These are phyloP conservation scores for Nakazawaea populi DNA, from an alignment of 805 yeast species.

Conservation along the genomic window DNA sequence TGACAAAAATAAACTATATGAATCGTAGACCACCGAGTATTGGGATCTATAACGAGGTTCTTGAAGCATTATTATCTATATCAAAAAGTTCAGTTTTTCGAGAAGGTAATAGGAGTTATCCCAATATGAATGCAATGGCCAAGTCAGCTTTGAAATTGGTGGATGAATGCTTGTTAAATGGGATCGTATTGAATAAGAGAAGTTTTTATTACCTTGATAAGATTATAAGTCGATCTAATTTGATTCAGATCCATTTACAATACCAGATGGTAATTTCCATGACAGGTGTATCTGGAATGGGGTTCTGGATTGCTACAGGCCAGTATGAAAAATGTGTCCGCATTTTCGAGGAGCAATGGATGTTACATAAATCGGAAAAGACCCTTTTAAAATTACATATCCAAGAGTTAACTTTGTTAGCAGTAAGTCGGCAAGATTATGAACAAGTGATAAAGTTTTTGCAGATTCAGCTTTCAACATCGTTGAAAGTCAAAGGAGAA, in stretches of 20 bases:
- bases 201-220: constrained; percentile 4
- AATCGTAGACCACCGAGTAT: background rate
- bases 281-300: background rate
- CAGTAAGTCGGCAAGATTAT: constrained; percentile 5
- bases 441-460: background rate
- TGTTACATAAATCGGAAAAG: background rate
- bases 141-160: background rate
- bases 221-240: background rate
- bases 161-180: background rate
- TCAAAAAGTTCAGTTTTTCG: background rate
- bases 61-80: background rate
- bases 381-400: background rate
- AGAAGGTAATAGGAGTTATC: background rate
- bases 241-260: constrained; percentile 1
- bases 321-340: constrained; percentile 8
- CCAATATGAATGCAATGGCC: background rate
- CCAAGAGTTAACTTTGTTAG: background rate
- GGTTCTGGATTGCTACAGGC: background rate
- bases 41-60: constrained; percentile 5
- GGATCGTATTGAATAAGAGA: background rate
- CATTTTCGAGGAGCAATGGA: background rate
- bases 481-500: background rate
- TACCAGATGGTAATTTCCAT: background rate
- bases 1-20: constrained; percentile 1
- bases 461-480: background rate